A percentile compares a stretch with the other conserved stretches of the same genome.
These are phyloP conservation scores for Suhomyces taliae DNA, from an alignment of 1,139 yeast species.

Conservation along the genomic window DNA sequence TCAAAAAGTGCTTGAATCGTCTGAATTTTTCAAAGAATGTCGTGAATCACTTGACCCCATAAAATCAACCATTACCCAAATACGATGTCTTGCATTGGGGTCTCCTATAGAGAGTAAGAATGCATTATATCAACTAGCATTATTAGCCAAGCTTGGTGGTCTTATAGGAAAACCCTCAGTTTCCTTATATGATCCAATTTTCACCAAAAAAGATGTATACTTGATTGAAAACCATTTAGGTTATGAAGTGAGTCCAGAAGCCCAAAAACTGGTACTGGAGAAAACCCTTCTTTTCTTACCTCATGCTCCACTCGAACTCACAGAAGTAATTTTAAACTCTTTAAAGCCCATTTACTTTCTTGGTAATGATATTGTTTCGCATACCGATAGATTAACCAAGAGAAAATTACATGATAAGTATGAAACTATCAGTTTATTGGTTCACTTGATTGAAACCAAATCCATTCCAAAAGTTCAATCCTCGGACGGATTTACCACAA, in stretches of 20 bases:
- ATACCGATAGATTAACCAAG: conserved; percentile 52
- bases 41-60: conserved; percentile 9
- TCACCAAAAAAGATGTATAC: conserved; percentile 43
- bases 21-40: conserved; percentile 26
- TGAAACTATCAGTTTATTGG: conserved; percentile 42
- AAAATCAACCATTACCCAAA: conserved; percentile 21
- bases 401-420: conserved; percentile 40
- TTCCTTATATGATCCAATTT: conserved; percentile 66
- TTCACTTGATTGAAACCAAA: conserved; percentile 20
- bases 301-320: conserved; percentile 68
- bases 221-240: conserved; percentile 23
- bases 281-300: conserved; percentile 59
- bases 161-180: conserved; percentile 27
- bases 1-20: conserved; percentile 10
- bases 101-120: conserved; percentile 56
- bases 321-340: conserved; percentile 41
- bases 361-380: conserved; percentile 51
- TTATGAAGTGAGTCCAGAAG: conserved; percentile 23
- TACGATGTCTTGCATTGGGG: conserved; percentile 76
- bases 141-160: conserved; percentile 40
- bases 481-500: conserved; percentile 33
- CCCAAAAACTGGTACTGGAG: conserved; percentile 12
- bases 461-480: conserved; percentile 3
- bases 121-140: conserved; percentile 67
- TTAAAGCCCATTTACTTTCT: conserved; percentile 38